phyloP scores from a whole-genome alignment of 169 alveolate genomes.

The Condylostoma magnum region DNA sequence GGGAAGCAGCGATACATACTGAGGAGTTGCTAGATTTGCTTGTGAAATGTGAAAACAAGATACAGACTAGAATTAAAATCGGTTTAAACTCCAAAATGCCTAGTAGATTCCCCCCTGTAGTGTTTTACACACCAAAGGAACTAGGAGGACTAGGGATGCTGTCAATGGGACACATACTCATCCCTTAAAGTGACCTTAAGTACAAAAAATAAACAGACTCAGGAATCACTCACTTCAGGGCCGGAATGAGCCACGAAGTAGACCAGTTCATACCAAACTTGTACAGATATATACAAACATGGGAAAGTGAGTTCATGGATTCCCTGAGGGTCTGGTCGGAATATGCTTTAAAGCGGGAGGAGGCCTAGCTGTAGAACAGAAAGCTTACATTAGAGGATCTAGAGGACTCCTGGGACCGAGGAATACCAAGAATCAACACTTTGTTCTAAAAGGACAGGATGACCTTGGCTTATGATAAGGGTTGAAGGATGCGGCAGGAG shows the following conservation, averaged over 20 bases:
- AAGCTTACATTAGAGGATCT: slow-evolving; percentile 98
- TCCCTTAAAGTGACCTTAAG: slow-evolving; percentile 99
- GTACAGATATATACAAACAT: slow-evolving; percentile 96
- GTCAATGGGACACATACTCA: slow-evolving; percentile 99
- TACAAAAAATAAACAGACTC: slow-evolving; percentile 96
- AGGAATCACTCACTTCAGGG: slow-evolving; percentile 99
- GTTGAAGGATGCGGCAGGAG: slow-evolving; percentile 99
- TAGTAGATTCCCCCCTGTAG: slow-evolving; percentile 99
- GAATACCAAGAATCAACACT: slow-evolving; percentile 99
- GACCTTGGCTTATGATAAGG: slow-evolving; percentile 99
- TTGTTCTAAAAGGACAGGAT: slow-evolving; percentile 99
- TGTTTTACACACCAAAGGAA: slow-evolving; percentile 99
- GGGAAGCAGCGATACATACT: slow-evolving; percentile 99
- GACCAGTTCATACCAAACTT: slow-evolving; percentile 99
- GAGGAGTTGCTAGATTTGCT: slow-evolving; percentile 96
- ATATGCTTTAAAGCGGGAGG: slow-evolving; percentile 98
- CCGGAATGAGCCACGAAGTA: slow-evolving; percentile 99
- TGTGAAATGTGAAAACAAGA: slow-evolving; percentile 98
- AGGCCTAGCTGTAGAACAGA: slow-evolving; percentile 98
- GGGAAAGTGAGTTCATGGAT: slow-evolving; percentile 99
- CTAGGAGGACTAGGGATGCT: slow-evolving; percentile 99
- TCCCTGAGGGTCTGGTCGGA: slow-evolving; percentile 99
- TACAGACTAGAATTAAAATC: slow-evolving; percentile 99
- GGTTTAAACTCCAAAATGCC: slow-evolving; percentile 99
- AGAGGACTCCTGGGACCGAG: slow-evolving; percentile 99